Evolutionary conservation across 1,284 basidiomycete genomes (phyloP).

Genomic region (Cryptococcus floricola): DNA sequence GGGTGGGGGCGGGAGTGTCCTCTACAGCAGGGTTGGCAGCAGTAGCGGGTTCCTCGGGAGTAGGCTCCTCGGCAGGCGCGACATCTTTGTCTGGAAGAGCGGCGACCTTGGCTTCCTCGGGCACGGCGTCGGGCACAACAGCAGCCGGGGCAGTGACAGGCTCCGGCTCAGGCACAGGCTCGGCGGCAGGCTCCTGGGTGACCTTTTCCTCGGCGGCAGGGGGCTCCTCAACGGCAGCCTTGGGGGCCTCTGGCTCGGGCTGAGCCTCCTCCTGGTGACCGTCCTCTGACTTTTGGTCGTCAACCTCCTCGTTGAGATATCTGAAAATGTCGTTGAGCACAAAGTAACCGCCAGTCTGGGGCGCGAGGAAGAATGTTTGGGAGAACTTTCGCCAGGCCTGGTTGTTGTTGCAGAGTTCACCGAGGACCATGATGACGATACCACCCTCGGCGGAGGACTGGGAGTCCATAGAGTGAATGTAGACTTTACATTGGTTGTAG

Average conservation of each 20-base stretch:
- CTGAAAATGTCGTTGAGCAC: constrained; percentile 99
- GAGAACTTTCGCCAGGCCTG: constrained; percentile 94
- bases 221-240: constrained; percentile 22
- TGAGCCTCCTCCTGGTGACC: constrained; percentile 70
- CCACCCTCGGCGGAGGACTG: constrained; percentile 90
- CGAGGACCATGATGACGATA: constrained; percentile 98
- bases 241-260: constrained; percentile 49
- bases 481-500: constrained; percentile 96
- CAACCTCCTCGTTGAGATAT: constrained; percentile 88
- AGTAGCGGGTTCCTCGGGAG: constrained; percentile 28
- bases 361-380: constrained; percentile 99
- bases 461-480: constrained; percentile 90
- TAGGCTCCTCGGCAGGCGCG: constrained; percentile 25
- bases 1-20: constrained; percentile 11
- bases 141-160: constrained; percentile 35
- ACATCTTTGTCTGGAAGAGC: constrained; percentile 42
- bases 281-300: constrained; percentile 70
- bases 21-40: constrained; percentile 17
- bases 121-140: constrained; percentile 32
- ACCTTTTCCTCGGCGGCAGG: constrained; percentile 26
- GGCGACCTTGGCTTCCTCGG: constrained; percentile 41
- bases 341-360: constrained; percentile 98
- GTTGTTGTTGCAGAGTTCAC: constrained; percentile 92
- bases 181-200: constrained; percentile 21
- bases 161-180: constrained; percentile 41